Evolutionary conservation across 345 rosid species (phyloP).

Genomic region (Melastoma malabathricum): DNA sequence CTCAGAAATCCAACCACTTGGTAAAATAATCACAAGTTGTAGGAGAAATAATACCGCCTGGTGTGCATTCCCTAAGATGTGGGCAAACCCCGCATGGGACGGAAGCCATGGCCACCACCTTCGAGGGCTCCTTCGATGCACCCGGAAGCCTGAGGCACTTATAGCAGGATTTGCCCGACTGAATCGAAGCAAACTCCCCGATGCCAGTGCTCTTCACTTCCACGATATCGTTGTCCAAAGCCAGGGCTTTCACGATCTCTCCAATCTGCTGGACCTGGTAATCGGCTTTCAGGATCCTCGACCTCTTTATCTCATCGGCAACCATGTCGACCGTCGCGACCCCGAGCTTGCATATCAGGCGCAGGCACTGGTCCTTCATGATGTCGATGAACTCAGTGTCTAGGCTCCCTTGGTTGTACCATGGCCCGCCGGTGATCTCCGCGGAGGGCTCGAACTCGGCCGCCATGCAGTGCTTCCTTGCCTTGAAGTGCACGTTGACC

Average conservation of each 20-base stretch:
- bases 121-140: conserved; percentile 19
- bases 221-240: conserved; percentile 46
- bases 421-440: conserved; percentile 67
- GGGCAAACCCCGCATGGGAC: conserved; percentile 88
- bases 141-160: conserved; percentile 17
- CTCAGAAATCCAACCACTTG: conserved; percentile 66
- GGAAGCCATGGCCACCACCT: conserved; percentile 43
- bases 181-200: conserved; percentile 36
- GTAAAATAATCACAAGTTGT: conserved; percentile 41
- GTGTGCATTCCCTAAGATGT: conserved; percentile 37
- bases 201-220: conserved; percentile 54
- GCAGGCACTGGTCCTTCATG: conserved; percentile 28
- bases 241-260: conserved; percentile 52
- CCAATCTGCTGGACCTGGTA: conserved; percentile 27
- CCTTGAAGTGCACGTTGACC: conserved; percentile 44
- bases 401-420: conserved; percentile 58
- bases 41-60: conserved; percentile 61
- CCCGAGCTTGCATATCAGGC: conserved; percentile 16
- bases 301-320: conserved; percentile 18
- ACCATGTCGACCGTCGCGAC: conserved; percentile 45
- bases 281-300: conserved; percentile 16
- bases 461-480: conserved; percentile 41
- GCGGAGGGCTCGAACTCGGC: conserved; percentile 50
- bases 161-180: conserved; percentile 41
- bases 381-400: conserved; percentile 25